These are phyloP conservation scores for Grosmannia serpens DNA, from an alignment of 2,329 filamentous ascomycete genomes.

Conservation along the genomic window DNA sequence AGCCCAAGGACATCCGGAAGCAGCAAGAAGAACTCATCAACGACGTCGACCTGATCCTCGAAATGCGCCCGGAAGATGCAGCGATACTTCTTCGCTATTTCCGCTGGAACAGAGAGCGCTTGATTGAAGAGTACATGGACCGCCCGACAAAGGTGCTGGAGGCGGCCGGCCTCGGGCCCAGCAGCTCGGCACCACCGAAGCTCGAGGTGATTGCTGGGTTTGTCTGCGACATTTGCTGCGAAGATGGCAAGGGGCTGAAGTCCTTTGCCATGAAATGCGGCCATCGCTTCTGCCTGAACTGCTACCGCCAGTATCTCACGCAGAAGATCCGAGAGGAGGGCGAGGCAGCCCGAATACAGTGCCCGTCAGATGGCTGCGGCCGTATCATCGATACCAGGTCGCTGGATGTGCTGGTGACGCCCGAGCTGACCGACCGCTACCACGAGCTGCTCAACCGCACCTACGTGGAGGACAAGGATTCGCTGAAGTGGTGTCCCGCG, in stretches of 20 bases:
- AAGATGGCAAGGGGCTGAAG: conserved; percentile 64
- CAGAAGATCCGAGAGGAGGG: conserved; percentile 95
- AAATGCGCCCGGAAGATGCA: conserved; percentile 76
- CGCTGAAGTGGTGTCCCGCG: conserved; percentile 93
- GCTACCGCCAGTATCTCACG: conserved; percentile 79
- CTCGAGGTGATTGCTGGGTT: conserved; percentile 67
- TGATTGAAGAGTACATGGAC: conserved; percentile 97
- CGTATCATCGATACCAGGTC: conserved; percentile 86
- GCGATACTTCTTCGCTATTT: conserved; percentile 83
- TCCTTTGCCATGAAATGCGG: conserved; percentile 93
- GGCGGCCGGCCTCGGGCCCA: conserved; percentile 66
- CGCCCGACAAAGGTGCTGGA: conserved; percentile 68
- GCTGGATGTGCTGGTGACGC: conserved; percentile 60
- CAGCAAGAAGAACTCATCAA: conserved; percentile 80
- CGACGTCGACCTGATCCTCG: conserved; percentile 85
- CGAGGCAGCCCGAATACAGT: conserved; percentile 89
- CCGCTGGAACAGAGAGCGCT: conserved; percentile 89
- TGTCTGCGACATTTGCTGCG: conserved; percentile 89
- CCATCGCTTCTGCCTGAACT: conserved; percentile 85
- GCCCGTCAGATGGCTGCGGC: conserved; percentile 76
- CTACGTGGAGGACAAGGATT: conserved; percentile 94
- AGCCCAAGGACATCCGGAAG: conserved; percentile 67
- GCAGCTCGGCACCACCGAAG: conserved; percentile 48
- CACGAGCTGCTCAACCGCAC: conserved; percentile 79
- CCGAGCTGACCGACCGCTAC: conserved; percentile 53